Base-by-base conservation (phyloP, 352 stramenopile species). In the Globisporangium okanoganense region DNA sequence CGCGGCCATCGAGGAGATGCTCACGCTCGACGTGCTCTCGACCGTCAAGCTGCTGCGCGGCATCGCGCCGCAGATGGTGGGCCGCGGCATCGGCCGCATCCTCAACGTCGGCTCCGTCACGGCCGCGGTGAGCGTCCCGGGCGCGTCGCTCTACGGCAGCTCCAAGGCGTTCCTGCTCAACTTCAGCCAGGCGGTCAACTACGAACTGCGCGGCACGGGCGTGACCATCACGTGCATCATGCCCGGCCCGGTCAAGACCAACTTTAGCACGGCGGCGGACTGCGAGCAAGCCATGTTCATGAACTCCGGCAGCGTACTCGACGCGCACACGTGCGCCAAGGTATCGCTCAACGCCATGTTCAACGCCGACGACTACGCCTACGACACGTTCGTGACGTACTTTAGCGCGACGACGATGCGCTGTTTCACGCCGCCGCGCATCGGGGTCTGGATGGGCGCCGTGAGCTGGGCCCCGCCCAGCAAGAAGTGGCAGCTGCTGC, bases 21-120 rank as follows among this genome's bases (percentile, higher is more conserved):
- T 94, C 48, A 67, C 76, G 14, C 62, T 89, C 18, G 86, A 94
- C 62, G 64, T 92, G 38, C 63, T 75, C 22, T 66, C 76, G 0
- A 66, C 84, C 55, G 66, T 75, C 22, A 66, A 77, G n/a, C 59
- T 91, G 43, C 85, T 75, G 10, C 72, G 81, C 50, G 65, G 67
- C 18, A 71, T 96, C 24, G 56, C 90, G 12, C 76, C 82, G 31
- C 69, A 77, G 41, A 95, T 96, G 85, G 64, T 77, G n/a, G 58
- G 69, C 58, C 76, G 87, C 36, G 70, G 80, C 16, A 50, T 74
- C 7, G 87, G 85, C n/a, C 73, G 82, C 47, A 73, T 96, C 48
- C 65, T 96, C 27, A 93, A 94, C 56, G 76, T 96, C 9, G 76
- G 78, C 31, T 89, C 82, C 14, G 75, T 94, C 22, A 71, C 78